Percentiles rank a stretch among this genome's conserved stretches.
These are phyloP conservation scores for Chenopodium suecicum DNA, from an alignment of 148 eudicot genomes.

Conservation along the genomic window DNA sequence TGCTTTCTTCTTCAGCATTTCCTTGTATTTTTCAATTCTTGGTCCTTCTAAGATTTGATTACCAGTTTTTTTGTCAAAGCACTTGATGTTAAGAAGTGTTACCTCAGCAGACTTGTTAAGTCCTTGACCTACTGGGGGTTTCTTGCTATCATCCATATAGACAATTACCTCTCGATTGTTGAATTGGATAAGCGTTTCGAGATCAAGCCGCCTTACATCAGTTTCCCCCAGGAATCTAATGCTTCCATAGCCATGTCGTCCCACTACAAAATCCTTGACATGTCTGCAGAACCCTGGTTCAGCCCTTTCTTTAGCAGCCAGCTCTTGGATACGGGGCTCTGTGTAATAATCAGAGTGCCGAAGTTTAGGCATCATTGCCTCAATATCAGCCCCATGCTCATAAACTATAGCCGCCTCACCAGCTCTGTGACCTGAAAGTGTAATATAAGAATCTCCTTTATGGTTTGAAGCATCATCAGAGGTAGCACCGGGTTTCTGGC, in stretches of 20 bases:
- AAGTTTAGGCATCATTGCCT: slow-evolving; percentile 93
- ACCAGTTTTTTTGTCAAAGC: slow-evolving; percentile 76
- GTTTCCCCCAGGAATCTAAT: slow-evolving; percentile 91
- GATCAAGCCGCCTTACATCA: slow-evolving; percentile 85
- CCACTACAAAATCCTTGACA: slow-evolving; percentile 81
- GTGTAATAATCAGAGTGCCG: slow-evolving; percentile 91
- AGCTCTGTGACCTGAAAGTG: slow-evolving; percentile 77
- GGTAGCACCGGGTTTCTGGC: slow-evolving; percentile 37
- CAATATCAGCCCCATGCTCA: slow-evolving; percentile 88
- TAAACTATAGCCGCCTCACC: slow-evolving; percentile 90
- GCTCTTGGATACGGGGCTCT: slow-evolving; percentile 84
- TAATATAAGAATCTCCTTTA: slow-evolving; percentile 63
- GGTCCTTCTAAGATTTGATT: slow-evolving; percentile 68
- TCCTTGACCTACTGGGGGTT: slow-evolving; percentile 96
- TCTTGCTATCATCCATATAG: slow-evolving; percentile 84
- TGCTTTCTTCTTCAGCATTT: slow-evolving; percentile 79
- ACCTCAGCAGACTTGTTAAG: slow-evolving; percentile 94
- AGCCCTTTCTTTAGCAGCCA: slow-evolving; percentile 94
- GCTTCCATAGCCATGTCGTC: slow-evolving; percentile 81
- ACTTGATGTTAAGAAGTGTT: slow-evolving; percentile 84
- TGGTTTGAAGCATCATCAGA: slow-evolving; percentile 42
- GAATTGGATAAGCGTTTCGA: slow-evolving; percentile 78
- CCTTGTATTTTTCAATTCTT: slow-evolving; percentile 70
- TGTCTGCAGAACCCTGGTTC: slow-evolving; percentile 83
- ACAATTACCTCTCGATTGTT: slow-evolving; percentile 85